Conservation (phyloP, 441 rosid genomes). For the Melastoma candidum region DNA sequence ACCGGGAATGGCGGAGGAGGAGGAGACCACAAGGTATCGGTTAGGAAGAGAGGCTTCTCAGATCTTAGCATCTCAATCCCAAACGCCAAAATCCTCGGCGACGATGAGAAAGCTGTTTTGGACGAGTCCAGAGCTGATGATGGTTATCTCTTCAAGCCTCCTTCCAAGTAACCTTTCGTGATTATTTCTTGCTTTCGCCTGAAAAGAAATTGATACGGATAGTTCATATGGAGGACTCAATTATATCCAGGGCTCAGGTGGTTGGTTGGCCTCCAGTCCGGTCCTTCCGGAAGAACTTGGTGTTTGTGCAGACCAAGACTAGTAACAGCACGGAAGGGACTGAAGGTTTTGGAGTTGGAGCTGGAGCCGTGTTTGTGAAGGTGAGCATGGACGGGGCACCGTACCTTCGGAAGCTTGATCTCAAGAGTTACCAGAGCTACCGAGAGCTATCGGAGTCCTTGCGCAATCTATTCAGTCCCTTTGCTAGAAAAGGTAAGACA, state of each 20-base stretch:
- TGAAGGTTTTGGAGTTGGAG: slow-evolving; percentile 21
- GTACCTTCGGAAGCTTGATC: slow-evolving; percentile 74
- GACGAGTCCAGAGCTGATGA: slow-evolving; percentile 14
- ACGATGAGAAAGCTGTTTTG: slow-evolving; percentile 26
- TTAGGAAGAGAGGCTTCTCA: slow-evolving; percentile 64
- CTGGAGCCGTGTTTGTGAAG: slow-evolving; percentile 43
- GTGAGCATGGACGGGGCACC: slow-evolving; percentile 93
- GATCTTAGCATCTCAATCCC: slow-evolving; percentile 75
- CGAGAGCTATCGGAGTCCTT: slow-evolving; percentile 58
- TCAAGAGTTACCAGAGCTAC: slow-evolving; percentile 55
- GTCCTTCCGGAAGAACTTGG: slow-evolving; percentile 65
- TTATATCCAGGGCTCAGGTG: slow-evolving; percentile 55
- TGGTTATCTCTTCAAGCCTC: slow-evolving; percentile 55
- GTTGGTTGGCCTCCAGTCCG: slow-evolving; percentile 95
- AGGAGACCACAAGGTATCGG: not conserved
- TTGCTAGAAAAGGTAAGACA: slow-evolving; percentile 34
- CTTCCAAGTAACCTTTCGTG: slow-evolving; percentile 39
- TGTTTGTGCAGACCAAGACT: slow-evolving; percentile 31
- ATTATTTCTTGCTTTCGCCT: not conserved
- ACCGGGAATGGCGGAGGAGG: slow-evolving; percentile 13
- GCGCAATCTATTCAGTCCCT: slow-evolving; percentile 63
- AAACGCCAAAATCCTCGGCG: slow-evolving; percentile 27
- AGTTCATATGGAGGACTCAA: not conserved
- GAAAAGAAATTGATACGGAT: not conserved
- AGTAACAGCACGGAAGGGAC: slow-evolving; percentile 19